Conservation (phyloP, 345 rosid genomes). For the Eucalyptus regnans region DNA sequence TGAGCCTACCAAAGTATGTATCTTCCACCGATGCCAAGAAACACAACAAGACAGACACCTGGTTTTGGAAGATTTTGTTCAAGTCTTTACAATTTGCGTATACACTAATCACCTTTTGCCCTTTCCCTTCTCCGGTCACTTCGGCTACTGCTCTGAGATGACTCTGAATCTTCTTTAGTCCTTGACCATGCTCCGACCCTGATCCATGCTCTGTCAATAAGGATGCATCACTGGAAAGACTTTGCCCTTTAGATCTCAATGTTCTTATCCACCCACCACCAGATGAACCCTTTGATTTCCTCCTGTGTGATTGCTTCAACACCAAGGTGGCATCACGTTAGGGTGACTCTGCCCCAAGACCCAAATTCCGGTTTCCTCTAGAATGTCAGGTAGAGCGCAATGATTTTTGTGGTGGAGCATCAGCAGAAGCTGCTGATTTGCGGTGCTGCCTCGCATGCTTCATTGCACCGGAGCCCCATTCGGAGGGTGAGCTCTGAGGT, state of each 20-base stretch:
- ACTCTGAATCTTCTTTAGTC: background rate
- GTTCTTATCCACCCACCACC: background rate
- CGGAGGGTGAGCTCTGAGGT: slow-evolving; percentile 3
- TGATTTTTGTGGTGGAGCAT: background rate
- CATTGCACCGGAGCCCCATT: background rate
- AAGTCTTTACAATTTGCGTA: background rate
- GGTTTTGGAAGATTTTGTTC: background rate
- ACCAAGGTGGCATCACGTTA: background rate
- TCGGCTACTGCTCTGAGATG: background rate
- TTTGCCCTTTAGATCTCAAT: slow-evolving; percentile 9
- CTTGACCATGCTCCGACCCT: background rate
- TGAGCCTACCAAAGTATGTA: background rate
- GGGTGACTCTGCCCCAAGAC: background rate
- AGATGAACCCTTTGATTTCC: background rate
- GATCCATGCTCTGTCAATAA: background rate
- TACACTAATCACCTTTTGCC: background rate
- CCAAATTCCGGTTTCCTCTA: background rate
- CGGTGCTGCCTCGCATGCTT: slow-evolving; percentile 21
- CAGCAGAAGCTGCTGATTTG: background rate
- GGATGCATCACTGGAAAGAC: background rate
- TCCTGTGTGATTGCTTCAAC: slow-evolving; percentile 6
- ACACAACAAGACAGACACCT: background rate
- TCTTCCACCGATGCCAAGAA: background rate
- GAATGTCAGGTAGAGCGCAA: slow-evolving; percentile 1
- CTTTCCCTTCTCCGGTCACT: background rate